These are phyloP conservation scores for Prillingera fragicola DNA, from an alignment of 1,284 basidiomycete species.

Conservation along the genomic window DNA sequence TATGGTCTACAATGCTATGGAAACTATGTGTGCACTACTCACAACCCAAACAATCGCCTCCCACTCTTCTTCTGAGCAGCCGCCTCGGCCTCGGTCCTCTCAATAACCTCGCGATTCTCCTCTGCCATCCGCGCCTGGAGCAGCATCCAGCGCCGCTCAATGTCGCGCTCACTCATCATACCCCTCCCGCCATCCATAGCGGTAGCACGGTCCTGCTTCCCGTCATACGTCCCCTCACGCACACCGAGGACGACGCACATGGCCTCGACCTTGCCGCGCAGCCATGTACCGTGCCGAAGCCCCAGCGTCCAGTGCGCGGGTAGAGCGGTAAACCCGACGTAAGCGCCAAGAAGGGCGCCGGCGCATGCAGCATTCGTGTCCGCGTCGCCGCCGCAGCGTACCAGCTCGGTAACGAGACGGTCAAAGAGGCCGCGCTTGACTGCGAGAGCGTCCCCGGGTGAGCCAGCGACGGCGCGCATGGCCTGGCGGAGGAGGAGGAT, in stretches of 20 bases:
- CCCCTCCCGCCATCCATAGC: slow-evolving; percentile 8
- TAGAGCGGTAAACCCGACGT: slow-evolving; percentile 7
- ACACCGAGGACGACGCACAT: slow-evolving; percentile 2
- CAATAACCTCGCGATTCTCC: slow-evolving; percentile 1
- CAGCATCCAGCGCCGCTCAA: slow-evolving; percentile 8
- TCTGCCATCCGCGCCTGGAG: slow-evolving; percentile 9
- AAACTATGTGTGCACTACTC: no score
- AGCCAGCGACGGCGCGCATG: neutral
- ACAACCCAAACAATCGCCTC: no score
- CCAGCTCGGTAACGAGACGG: slow-evolving; percentile 10
- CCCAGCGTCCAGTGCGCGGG: slow-evolving; percentile 11
- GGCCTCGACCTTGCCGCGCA: slow-evolving; percentile 5
- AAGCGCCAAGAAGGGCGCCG: slow-evolving; percentile 15
- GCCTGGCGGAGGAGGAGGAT: slow-evolving; percentile 8
- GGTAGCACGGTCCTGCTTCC: slow-evolving; percentile 4
- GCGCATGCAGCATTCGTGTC: slow-evolving; percentile 17
- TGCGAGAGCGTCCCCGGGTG: slow-evolving; percentile 9
- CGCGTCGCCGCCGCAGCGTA: slow-evolving; percentile 13
- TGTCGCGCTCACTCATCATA: neutral
- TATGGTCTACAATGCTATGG: no score
- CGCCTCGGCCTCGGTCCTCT: neutral
- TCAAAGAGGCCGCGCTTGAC: slow-evolving; percentile 9
- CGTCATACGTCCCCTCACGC: slow-evolving; percentile 3
- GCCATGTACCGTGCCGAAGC: slow-evolving; percentile 7
- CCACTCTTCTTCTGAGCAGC: no score